Conservation (phyloP, 1,284 basidiomycete genomes). For the Ustilago bromivora region DNA sequence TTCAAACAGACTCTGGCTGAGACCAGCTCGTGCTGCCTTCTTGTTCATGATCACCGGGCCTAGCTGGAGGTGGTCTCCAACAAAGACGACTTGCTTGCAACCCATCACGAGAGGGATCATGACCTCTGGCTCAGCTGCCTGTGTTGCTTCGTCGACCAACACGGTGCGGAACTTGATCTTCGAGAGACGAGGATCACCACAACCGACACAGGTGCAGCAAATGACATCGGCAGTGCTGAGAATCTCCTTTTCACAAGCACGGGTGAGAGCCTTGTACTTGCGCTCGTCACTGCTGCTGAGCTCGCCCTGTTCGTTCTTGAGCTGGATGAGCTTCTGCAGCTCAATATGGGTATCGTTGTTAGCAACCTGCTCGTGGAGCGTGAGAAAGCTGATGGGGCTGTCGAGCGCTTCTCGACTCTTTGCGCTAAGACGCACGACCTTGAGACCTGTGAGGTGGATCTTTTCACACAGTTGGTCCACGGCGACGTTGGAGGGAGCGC, state of each 20-base stretch:
- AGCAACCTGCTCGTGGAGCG: constrained; percentile 95
- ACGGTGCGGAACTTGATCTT: constrained; percentile 99
- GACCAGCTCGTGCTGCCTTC: constrained; percentile 95
- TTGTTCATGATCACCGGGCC: constrained; percentile 99
- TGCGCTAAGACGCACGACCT: constrained; percentile 96
- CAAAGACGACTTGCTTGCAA: constrained; percentile 95
- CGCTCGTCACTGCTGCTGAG: constrained; percentile 94
- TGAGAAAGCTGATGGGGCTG: constrained; percentile 90
- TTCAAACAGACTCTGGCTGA: constrained; percentile 97
- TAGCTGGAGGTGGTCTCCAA: constrained; percentile 96
- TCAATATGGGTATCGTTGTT: constrained; percentile 82
- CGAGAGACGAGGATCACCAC: constrained; percentile 92
- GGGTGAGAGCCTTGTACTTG: constrained; percentile 94
- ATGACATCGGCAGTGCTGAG: constrained; percentile 95
- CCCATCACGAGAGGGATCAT: constrained; percentile 99
- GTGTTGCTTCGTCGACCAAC: constrained; percentile 97
- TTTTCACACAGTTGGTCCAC: constrained; percentile 99
- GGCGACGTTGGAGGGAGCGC: constrained; percentile 98
- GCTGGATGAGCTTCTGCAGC: constrained; percentile 94
- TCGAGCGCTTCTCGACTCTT: constrained; percentile 98
- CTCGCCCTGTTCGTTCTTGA: constrained; percentile 97
- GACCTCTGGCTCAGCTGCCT: constrained; percentile 97
- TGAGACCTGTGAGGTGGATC: constrained; percentile 95
- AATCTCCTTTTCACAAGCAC: constrained; percentile 97
- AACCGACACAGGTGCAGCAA: constrained; percentile 97